A percentile compares a stretch with the other conserved stretches of the same genome.
phyloP scores from a whole-genome alignment of 1,284 basidiomycete genomes.

The Puccinia coronata region DNA sequence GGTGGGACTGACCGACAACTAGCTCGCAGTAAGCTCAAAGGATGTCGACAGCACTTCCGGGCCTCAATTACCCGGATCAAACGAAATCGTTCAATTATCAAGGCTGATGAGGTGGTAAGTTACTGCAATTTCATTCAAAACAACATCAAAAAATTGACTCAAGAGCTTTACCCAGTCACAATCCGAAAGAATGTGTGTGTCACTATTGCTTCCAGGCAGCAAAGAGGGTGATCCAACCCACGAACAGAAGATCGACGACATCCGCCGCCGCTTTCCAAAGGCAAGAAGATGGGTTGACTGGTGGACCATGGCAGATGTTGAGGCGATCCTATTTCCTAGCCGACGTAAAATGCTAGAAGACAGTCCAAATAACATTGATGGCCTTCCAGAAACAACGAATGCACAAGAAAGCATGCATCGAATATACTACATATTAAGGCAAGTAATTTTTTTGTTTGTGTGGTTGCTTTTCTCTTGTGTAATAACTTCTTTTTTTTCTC shows the following conservation, averaged over 20 bases:
- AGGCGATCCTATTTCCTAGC: too few species aligned
- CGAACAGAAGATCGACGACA: constrained; percentile 23
- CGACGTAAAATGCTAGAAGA: too few species aligned
- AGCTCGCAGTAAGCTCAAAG: neutral
- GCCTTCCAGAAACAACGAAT: too few species aligned
- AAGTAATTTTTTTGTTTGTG: too few species aligned
- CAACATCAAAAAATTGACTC: neutral
- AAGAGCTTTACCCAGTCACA: neutral
- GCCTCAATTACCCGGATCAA: constrained; percentile 3
- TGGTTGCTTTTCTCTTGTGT: neutral
- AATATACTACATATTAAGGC: neutral
- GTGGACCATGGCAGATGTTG: too few species aligned
- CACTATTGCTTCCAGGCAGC: neutral
- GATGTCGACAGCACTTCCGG: constrained; percentile 4
- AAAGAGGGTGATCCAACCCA: neutral
- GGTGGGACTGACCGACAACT: neutral
- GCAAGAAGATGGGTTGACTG: constrained; percentile 5
- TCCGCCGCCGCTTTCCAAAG: neutral
- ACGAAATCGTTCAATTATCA: neutral
- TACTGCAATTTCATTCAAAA: too few species aligned
- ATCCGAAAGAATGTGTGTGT: neutral
- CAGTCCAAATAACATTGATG: too few species aligned
- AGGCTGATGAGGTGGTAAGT: constrained; percentile 9
- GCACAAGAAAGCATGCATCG: too few species aligned
- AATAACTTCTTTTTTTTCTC: neutral